Percentiles rank a stretch among this genome's conserved stretches.
Conservation (phyloP, 2,329 filamentous ascomycete species). For the Phaeosphaeriaceae sp. region DNA sequence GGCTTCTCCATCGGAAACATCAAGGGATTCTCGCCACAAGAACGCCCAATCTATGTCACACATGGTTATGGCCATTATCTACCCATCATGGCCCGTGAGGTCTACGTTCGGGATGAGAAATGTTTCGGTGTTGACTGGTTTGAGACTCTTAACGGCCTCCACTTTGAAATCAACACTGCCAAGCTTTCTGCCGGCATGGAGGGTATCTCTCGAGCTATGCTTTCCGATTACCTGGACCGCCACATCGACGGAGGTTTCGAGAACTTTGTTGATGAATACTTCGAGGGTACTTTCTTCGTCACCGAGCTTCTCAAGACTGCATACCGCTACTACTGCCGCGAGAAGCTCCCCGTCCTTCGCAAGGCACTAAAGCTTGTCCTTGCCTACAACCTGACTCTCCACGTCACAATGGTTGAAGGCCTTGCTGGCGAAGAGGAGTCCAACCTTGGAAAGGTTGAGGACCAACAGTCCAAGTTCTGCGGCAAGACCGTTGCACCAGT, state of each 20-base stretch:
- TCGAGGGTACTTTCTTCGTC: slow-evolving; percentile 92
- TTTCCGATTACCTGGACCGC: slow-evolving; percentile 92
- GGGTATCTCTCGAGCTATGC: slow-evolving; percentile 78
- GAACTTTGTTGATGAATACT: slow-evolving; percentile 93
- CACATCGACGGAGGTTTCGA: slow-evolving; percentile 93
- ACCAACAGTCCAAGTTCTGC: slow-evolving; percentile 83
- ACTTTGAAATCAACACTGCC: slow-evolving; percentile 86
- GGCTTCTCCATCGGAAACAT: slow-evolving; percentile 94
- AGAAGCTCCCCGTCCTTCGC: slow-evolving; percentile 86
- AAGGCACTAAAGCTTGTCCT: slow-evolving; percentile 95
- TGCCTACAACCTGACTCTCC: slow-evolving; percentile 92
- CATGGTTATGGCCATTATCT: slow-evolving; percentile 94
- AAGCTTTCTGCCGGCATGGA: slow-evolving; percentile 88
- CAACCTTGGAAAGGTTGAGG: slow-evolving; percentile 82
- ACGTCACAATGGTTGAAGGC: slow-evolving; percentile 93
- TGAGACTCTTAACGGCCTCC: slow-evolving; percentile 77
- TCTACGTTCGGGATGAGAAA: slow-evolving; percentile 88
- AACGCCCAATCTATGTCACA: slow-evolving; percentile 84
- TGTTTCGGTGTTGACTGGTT: slow-evolving; percentile 96
- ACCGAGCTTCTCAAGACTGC: slow-evolving; percentile 96
- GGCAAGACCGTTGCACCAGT: slow-evolving; percentile 92
- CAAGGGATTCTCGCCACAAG: slow-evolving; percentile 75
- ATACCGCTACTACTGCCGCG: slow-evolving; percentile 89
- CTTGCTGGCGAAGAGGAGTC: slow-evolving; percentile 80
- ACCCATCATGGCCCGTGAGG: slow-evolving; percentile 90